Evolutionary conservation across 768 basidiomycete species (phyloP).

Genomic region (Gymnopilus dilepis): DNA sequence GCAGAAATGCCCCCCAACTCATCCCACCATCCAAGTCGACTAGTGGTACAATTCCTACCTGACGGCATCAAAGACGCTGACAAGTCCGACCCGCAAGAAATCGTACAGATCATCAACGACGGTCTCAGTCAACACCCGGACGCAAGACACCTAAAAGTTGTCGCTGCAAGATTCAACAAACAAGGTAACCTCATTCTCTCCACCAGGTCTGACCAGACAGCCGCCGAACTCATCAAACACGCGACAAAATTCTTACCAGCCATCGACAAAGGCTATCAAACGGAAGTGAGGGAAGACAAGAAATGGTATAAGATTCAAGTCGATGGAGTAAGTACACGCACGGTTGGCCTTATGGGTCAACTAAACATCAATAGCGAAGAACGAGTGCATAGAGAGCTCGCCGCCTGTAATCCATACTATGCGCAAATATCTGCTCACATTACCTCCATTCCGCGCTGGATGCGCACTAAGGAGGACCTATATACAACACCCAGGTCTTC

Average conservation of each 20-base stretch:
- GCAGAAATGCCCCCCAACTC: conserved; percentile 8
- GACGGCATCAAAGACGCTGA: conserved; percentile 10
- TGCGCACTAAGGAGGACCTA: conserved; percentile 18
- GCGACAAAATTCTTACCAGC: conserved; percentile 11
- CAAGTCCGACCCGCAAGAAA: not conserved
- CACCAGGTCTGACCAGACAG: conserved; percentile 23
- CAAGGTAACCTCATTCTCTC: conserved; percentile 24
- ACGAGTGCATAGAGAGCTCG: conserved; percentile 14
- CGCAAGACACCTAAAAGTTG: conserved; percentile 19
- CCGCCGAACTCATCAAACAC: conserved; percentile 19
- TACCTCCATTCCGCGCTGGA: conserved; percentile 13
- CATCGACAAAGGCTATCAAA: conserved; percentile 6
- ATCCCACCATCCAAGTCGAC: conserved; percentile 21
- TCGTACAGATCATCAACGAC: conserved; percentile 18
- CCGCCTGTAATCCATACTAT: conserved; percentile 17
- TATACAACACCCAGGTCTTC: conserved; percentile 10
- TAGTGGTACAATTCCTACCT: conserved; percentile 18
- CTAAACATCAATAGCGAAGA: not conserved
- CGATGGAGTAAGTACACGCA: conserved; percentile 22
- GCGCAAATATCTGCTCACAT: conserved; percentile 5
- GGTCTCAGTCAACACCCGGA: conserved; percentile 5
- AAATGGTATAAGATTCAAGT: conserved; percentile 27
- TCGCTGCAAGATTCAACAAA: conserved; percentile 22
- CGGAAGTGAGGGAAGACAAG: conserved; percentile 23
- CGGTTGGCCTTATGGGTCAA: not conserved